Conservation (phyloP, 495 filamentous ascomycete species). For the Penicillium parvum region DNA sequence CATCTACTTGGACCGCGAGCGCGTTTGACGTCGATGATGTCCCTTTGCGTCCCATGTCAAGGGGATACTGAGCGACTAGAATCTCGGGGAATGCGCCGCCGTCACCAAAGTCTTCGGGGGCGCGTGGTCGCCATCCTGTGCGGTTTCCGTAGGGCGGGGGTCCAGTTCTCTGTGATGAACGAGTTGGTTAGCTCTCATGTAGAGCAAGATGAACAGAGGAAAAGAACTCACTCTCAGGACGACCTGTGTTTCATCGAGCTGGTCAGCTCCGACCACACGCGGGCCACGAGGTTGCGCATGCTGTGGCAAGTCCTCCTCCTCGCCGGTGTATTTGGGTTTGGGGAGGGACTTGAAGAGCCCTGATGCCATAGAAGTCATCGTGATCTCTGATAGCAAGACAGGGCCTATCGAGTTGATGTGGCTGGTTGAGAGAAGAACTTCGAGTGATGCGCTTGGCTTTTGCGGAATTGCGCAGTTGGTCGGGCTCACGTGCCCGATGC, state of each 20-base stretch:
- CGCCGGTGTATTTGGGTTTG: constrained; percentile 82
- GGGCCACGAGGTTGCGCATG: constrained; percentile 72
- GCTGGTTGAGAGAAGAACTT: constrained; percentile 10
- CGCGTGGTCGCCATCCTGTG: constrained; percentile 80
- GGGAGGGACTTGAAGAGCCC: constrained; percentile 80
- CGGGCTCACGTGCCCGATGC: constrained; percentile 12
- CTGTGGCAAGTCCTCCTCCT: constrained; percentile 73
- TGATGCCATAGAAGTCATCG: constrained; percentile 67
- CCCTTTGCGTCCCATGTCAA: constrained; percentile 84
- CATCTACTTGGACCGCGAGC: constrained; percentile 85
- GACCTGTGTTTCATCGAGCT: constrained; percentile 81
- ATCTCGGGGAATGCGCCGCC: constrained; percentile 96
- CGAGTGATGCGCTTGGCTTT: constrained; percentile 21
- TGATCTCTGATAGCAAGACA: constrained; percentile 15
- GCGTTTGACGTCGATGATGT: constrained; percentile 72
- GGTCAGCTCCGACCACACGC: constrained; percentile 69
- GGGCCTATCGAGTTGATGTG: constrained; percentile 15
- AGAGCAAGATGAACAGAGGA: background rate
- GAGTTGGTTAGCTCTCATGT: background rate
- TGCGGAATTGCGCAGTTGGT: constrained; percentile 21
- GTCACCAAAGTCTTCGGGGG: constrained; percentile 88
- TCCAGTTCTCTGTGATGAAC: constrained; percentile 58
- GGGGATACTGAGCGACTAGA: constrained; percentile 88
- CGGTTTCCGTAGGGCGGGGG: constrained; percentile 85
- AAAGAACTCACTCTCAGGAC: constrained; percentile 64